phyloP scores from a whole-genome alignment of 305 asterid species.

The Fraxinus sp. region DNA sequence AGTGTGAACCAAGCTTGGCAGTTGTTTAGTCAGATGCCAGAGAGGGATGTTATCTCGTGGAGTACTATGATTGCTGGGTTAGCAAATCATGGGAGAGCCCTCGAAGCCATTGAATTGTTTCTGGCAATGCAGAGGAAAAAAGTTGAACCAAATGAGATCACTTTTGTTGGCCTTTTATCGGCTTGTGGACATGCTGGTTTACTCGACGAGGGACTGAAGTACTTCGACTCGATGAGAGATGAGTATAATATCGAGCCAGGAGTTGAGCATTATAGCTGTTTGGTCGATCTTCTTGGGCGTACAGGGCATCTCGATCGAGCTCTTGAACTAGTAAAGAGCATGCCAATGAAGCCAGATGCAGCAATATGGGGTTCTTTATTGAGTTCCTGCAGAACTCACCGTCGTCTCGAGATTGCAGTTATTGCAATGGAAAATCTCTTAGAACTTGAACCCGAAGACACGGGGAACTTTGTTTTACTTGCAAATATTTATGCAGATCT shows the following conservation, averaged over 20 bases:
- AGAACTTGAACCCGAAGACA: conserved; percentile 72
- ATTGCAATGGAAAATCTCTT: conserved; percentile 57
- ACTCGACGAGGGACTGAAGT: conserved; percentile 54
- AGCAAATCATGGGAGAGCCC: conserved; percentile 76
- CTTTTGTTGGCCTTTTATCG: conserved; percentile 74
- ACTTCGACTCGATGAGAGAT: conserved; percentile 58
- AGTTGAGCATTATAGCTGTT: conserved; percentile 80
- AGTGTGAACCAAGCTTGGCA: conserved; percentile 51
- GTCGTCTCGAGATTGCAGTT: conserved; percentile 63
- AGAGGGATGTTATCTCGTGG: conserved; percentile 70
- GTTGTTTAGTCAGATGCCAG: conserved; percentile 49
- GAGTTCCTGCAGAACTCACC: conserved; percentile 67
- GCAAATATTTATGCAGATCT: conserved; percentile 76
- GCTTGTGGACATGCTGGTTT: conserved; percentile 88
- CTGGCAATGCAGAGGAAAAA: conserved; percentile 47
- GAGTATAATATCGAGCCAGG: conserved; percentile 51
- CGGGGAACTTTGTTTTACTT: conserved; percentile 63
- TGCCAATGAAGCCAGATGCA: conserved; percentile 68
- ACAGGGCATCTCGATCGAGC: conserved; percentile 66
- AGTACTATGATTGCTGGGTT: conserved; percentile 71
- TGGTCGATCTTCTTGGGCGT: conserved; percentile 75
- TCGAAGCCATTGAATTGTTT: conserved; percentile 56
- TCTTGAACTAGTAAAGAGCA: conserved; percentile 45
- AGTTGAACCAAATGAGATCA: conserved; percentile 68
- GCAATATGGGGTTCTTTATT: conserved; percentile 85